Evolutionary conservation across 192 early-diverging fungal species (phyloP), one percentile per base, ranked within the genome.

Genomic region (Umbelopsis sp.): DNA sequence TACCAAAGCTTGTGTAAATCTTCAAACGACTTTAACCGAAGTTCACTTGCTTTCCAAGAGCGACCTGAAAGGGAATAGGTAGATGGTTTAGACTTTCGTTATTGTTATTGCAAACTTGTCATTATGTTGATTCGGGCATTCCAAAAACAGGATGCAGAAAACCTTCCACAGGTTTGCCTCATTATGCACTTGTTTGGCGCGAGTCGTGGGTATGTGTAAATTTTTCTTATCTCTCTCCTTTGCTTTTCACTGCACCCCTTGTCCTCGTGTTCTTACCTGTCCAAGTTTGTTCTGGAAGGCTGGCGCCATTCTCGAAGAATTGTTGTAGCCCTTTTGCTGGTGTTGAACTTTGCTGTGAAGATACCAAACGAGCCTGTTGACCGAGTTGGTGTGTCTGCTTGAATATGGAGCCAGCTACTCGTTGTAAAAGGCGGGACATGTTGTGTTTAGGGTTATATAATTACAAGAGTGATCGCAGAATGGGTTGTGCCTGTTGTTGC

Each of bases 1-100:
- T 90, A 96, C 97, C 97, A 99, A 72, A 99, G 83, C 81, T 91
- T 93, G 81, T 97, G 97, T 71, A 99, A 84, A 80, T 99, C 97
- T 45, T 99, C 95, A 85, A 97, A 99, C 53, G 90, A 93, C 86
- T 99, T 99, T 70, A 83, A 76, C 21, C 97, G 87, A 69, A 99
- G 86, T 82, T 98, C 97, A 36, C 87, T 86, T 12, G 92, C 92
- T 67, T 83, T 82, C 97, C 97, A 99, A 53, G 93, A 87, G 16
- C 96, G 89, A 32, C 97, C 92, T 93, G 45, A 17, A 17, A 56
- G 65, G 52, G 38, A 43, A 68, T 14, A 25, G 16, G 20, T 62
- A n/a, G n/a, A n/a, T n/a, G n/a, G n/a, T n/a, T n/a, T n/a, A n/a
- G n/a, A n/a, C n/a, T n/a, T n/a, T n/a, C n/a, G n/a, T n/a, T n/a